Conservation (phyloP, 352 stramenopile genomes). For the Phytopythium montanum region DNA sequence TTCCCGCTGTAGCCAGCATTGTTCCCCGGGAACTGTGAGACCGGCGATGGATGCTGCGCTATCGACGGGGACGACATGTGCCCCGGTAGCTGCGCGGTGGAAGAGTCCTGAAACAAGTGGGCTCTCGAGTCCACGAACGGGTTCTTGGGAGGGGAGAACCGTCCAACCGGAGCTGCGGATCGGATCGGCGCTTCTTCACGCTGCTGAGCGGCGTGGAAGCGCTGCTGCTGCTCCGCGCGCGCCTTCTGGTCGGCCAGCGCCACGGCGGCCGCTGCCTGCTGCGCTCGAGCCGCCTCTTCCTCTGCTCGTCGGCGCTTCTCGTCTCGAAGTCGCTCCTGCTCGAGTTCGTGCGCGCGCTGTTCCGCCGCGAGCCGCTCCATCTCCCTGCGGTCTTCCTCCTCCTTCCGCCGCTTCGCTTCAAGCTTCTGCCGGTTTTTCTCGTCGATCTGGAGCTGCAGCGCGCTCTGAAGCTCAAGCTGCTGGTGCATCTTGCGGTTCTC, state of each 20-base stretch:
- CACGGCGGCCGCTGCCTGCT: slow-evolving; percentile 31
- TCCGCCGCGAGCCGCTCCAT: slow-evolving; percentile 50
- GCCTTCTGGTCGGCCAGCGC: slow-evolving; percentile 29
- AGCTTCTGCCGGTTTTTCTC: slow-evolving; percentile 62
- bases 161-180: not conserved
- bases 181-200: not conserved
- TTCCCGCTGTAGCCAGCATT: not conserved
- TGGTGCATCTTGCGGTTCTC: slow-evolving; percentile 32
- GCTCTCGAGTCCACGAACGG: slow-evolving; percentile 50
- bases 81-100: slow-evolving; percentile 9
- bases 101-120: slow-evolving; percentile 43
- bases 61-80: slow-evolving; percentile 2
- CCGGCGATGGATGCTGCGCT: not conserved
- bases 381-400: slow-evolving; percentile 55
- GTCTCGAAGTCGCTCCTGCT: slow-evolving; percentile 38
- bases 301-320: slow-evolving; percentile 48
- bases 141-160: slow-evolving; percentile 22
- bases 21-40: not conserved
- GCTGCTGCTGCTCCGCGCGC: slow-evolving; percentile 33
- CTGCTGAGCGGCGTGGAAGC: slow-evolving; percentile 8
- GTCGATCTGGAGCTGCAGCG: slow-evolving; percentile 52
- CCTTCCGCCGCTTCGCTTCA: slow-evolving; percentile 45
- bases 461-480: slow-evolving; percentile 46
- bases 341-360: slow-evolving; percentile 32
- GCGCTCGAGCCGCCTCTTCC: slow-evolving; percentile 32